Evolutionary conservation across 495 filamentous ascomycete species (phyloP).

Genomic region (Daldinia childiae): DNA sequence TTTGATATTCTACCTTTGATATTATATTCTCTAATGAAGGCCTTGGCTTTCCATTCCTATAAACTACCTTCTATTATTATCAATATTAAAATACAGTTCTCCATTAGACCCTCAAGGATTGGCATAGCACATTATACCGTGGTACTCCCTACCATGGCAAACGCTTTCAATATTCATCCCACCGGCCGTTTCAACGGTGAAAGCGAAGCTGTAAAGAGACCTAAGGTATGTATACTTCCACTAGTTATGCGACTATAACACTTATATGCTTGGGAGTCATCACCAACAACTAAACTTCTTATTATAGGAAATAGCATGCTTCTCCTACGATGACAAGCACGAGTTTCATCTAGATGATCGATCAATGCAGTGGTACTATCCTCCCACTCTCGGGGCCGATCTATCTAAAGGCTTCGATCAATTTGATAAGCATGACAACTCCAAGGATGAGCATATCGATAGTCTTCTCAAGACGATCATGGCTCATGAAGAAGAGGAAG

Average conservation of each 20-base stretch:
- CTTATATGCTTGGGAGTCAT: not conserved
- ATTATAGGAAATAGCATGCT: slow-evolving; percentile 81
- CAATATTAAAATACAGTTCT: too few species aligned
- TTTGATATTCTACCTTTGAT: not conserved
- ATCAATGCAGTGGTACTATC: slow-evolving; percentile 88
- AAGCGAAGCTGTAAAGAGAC: slow-evolving; percentile 71
- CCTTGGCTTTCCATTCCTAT: not conserved
- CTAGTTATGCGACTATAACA: slow-evolving; percentile 30
- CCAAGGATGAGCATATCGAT: slow-evolving; percentile 86
- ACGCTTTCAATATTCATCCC: slow-evolving; percentile 69
- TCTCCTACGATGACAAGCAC: slow-evolving; percentile 89
- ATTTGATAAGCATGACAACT: slow-evolving; percentile 85
- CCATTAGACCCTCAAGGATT: too few species aligned
- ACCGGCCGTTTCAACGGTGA: slow-evolving; percentile 67
- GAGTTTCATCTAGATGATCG: slow-evolving; percentile 77
- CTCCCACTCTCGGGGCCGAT: slow-evolving; percentile 73
- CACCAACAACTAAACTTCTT: slow-evolving; percentile 4
- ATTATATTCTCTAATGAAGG: not conserved
- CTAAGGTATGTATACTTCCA: slow-evolving; percentile 59
- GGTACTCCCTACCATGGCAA: slow-evolving; percentile 37
- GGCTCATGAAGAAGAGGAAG: slow-evolving; percentile 71
- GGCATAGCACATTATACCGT: not conserved
- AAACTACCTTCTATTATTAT: not conserved
- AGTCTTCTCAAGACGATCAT: slow-evolving; percentile 80
- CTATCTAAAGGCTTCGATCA: slow-evolving; percentile 82